Percentiles rank a stretch among this genome's conserved stretches.
Conservation (phyloP, 2,329 filamentous ascomycete genomes). For the Claviceps pazoutovae region DNA sequence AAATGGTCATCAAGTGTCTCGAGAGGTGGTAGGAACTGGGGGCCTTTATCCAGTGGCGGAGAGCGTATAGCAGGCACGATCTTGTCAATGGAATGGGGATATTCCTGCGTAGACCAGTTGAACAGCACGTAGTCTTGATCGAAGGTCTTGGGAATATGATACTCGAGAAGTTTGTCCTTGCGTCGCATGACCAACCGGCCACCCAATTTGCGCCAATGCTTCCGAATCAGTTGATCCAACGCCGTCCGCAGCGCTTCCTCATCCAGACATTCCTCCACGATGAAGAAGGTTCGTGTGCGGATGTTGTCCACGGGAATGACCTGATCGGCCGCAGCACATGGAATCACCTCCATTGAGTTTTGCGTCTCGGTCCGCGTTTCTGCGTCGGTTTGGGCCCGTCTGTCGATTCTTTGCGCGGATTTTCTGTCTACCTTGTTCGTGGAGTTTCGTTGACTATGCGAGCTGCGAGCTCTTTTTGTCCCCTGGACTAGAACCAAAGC, state of each 20-base stretch:
- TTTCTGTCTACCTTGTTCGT: no score
- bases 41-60: background rate
- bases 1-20: background rate
- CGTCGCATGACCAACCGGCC: background rate
- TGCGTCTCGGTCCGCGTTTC: no score
- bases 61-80: background rate
- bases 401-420: no score
- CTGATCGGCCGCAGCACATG: background rate
- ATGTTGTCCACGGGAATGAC: background rate
- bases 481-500: no score
- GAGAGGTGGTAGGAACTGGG: background rate
- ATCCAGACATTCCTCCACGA: conserved; percentile 1
- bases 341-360: conserved; percentile 2
- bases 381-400: no score
- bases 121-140: conserved; percentile 1
- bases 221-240: conserved; percentile 1
- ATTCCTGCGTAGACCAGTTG: background rate
- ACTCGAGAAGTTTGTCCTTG: background rate
- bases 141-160: conserved; percentile 2
- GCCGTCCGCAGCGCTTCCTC: background rate
- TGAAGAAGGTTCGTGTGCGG: conserved; percentile 4
- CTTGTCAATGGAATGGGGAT: conserved; percentile 1
- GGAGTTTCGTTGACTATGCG: no score
- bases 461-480: no score
- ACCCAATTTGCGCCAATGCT: conserved; percentile 3